phyloP scores from a whole-genome alignment of 306 rosid species.

The Echinosophora koreensis region DNA sequence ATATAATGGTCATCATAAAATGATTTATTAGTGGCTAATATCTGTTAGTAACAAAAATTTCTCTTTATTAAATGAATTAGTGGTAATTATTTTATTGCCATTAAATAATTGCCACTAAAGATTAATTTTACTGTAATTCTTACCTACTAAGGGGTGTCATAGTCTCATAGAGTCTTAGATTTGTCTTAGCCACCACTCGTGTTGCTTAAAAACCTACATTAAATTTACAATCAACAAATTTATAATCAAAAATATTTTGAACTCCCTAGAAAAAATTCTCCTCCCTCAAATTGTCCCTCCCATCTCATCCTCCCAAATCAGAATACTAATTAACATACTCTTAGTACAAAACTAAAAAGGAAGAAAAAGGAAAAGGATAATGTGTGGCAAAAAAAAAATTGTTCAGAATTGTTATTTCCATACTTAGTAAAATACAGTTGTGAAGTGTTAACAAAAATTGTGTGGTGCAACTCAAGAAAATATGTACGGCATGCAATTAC shows the following conservation, averaged over 20 bases:
- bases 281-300: slow-evolving; percentile 34
- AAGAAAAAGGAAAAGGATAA: not conserved
- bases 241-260: not conserved
- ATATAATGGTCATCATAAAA: no score
- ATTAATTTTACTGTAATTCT: no score
- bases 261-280: slow-evolving; percentile 39
- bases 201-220: not conserved
- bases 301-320: slow-evolving; percentile 29
- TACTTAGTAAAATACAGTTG: slow-evolving; percentile 1
- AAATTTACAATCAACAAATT: not conserved
- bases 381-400: slow-evolving; percentile 25
- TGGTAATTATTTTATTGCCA: no score
- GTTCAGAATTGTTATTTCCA: not conserved
- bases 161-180: not conserved
- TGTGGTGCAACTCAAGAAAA: slow-evolving; percentile 28
- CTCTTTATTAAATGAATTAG: no score
- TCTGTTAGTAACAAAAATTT: no score
- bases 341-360: not conserved
- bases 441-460: not conserved
- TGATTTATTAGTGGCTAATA: no score
- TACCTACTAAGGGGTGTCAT: not conserved
- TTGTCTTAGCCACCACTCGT: not conserved
- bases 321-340: not conserved
- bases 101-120: no score
- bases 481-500: not conserved